Evolutionary conservation across 2,329 filamentous ascomycete genomes (phyloP).

Genomic region (Fusarium domesticum): DNA sequence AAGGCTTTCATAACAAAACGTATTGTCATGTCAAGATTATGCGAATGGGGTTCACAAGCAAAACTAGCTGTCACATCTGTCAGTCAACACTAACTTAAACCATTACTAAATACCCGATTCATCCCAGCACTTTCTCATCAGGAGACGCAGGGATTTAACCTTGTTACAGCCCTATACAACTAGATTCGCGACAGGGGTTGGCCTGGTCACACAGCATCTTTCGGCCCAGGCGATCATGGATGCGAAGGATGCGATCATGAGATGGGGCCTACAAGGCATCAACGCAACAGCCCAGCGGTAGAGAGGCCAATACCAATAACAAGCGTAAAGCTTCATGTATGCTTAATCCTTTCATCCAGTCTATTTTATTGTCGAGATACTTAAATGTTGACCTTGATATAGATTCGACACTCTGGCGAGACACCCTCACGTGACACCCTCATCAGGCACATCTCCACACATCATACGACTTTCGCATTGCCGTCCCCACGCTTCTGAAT

Average conservation of each 20-base stretch:
- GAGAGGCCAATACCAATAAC: not conserved
- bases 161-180: not conserved
- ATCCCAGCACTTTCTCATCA: not conserved
- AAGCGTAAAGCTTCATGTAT: not conserved
- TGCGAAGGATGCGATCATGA: not conserved
- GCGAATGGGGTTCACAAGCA: no score
- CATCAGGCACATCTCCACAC: conserved; percentile 18
- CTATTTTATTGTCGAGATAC: no score
- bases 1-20: no score
- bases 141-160: not conserved
- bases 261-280: not conserved
- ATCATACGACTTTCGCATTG: conserved; percentile 25
- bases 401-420: not conserved
- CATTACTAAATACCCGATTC: no score
- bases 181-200: not conserved
- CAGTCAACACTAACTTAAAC: no score
- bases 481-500: conserved; percentile 8
- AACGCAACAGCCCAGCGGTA: not conserved
- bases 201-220: no score
- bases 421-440: conserved; percentile 19
- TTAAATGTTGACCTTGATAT: not conserved
- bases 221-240: no score
- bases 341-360: not conserved
- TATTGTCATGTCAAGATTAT: no score
- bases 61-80: no score